These are phyloP conservation scores for Paramarasmius palmivorus DNA, from an alignment of 1,284 basidiomycete species.

Conservation along the genomic window DNA sequence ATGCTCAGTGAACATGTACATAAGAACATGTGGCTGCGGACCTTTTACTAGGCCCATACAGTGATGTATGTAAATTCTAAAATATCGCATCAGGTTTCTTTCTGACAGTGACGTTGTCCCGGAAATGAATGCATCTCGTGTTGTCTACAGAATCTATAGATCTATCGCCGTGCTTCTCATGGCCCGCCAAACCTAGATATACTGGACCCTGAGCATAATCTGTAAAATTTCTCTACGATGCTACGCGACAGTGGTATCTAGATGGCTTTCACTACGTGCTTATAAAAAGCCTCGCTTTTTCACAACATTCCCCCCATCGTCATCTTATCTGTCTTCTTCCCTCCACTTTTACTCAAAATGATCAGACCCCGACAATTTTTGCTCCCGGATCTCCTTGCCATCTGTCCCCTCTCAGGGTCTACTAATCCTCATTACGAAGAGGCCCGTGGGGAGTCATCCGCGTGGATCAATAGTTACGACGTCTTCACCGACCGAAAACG, in stretches of 20 bases:
- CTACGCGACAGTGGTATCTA: constrained; percentile 1
- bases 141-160: constrained; percentile 3
- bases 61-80: too few relatives aligned
- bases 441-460: constrained; percentile 54
- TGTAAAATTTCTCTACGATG: constrained; percentile 6
- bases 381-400: constrained; percentile 56
- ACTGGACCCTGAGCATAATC: constrained; percentile 2
- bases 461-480: constrained; percentile 64
- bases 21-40: too few relatives aligned
- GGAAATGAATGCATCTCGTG: constrained; percentile 2
- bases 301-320: constrained; percentile 11
- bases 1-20: too few relatives aligned
- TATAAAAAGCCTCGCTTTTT: constrained; percentile 1
- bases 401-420: constrained; percentile 46
- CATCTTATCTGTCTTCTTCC: constrained; percentile 14
- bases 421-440: constrained; percentile 57
- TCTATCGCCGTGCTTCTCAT: constrained; percentile 3
- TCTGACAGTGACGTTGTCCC: too few relatives aligned
- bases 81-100: too few relatives aligned
- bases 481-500: constrained; percentile 62
- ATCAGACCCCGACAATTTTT: constrained; percentile 38
- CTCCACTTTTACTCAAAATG: constrained; percentile 27
- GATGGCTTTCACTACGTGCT: not conserved
- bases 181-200: not conserved
- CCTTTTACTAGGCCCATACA: too few relatives aligned